These are phyloP conservation scores for Fomitopsis palustris DNA, from an alignment of 1,284 basidiomycete genomes.

Conservation along the genomic window DNA sequence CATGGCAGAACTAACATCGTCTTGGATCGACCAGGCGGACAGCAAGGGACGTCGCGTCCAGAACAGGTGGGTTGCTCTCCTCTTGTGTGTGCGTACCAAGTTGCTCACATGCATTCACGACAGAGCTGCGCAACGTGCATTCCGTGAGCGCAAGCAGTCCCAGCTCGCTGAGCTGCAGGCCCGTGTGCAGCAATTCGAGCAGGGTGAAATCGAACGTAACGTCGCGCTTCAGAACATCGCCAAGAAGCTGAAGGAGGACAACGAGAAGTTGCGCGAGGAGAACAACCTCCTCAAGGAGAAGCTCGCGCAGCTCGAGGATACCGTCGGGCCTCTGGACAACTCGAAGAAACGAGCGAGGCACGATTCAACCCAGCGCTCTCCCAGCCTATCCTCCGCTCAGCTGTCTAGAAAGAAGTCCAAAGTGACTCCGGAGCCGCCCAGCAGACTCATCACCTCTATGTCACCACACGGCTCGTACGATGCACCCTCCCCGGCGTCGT, in stretches of 20 bases:
- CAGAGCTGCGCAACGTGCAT: conserved; percentile 88
- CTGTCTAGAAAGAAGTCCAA: conserved; percentile 46
- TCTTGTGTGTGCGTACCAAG: not conserved
- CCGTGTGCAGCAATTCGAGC: conserved; percentile 82
- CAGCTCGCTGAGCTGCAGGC: conserved; percentile 90
- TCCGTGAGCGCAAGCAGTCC: conserved; percentile 87
- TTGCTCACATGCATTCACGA: conserved; percentile 9
- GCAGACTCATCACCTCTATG: conserved; percentile 13
- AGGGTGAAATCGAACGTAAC: conserved; percentile 87
- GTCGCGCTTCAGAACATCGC: conserved; percentile 84
- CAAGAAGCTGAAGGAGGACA: conserved; percentile 86
- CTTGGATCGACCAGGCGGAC: conserved; percentile 35
- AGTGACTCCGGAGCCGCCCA: conserved; percentile 30
- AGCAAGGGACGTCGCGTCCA: conserved; percentile 67
- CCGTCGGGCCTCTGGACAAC: conserved; percentile 26
- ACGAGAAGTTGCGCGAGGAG: conserved; percentile 66
- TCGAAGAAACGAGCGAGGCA: conserved; percentile 58
- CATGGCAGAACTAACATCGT: conserved; percentile 20
- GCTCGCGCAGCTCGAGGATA: conserved; percentile 48
- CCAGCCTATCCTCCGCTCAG: conserved; percentile 25
- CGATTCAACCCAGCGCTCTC: conserved; percentile 34
- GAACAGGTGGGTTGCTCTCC: conserved; percentile 52
- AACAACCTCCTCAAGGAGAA: conserved; percentile 60
- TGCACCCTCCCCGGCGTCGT: conserved; percentile 34
- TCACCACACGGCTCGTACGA: conserved; percentile 12